These are phyloP conservation scores for Novymonas esmeraldas DNA, from an alignment of 208 protist species.

Conservation along the genomic window DNA sequence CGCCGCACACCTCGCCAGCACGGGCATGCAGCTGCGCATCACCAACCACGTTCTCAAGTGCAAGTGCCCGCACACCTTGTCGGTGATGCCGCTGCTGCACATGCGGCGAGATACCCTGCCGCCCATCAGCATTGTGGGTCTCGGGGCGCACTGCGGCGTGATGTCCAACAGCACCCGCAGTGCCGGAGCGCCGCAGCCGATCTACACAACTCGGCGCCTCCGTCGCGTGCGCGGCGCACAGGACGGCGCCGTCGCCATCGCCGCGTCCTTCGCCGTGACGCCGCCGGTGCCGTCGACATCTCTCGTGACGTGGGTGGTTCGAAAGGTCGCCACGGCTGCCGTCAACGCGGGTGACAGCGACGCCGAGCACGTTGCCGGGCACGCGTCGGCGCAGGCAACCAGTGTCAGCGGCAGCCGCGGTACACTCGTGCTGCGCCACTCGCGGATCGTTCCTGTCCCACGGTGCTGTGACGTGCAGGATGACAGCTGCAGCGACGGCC, in stretches of 20 bases:
- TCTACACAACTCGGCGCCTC: constrained; percentile 1
- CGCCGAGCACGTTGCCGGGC: no score
- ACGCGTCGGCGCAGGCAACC: background rate
- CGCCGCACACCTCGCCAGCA: background rate
- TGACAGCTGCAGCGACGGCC: background rate
- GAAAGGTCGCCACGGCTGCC: background rate
- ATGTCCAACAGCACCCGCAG: constrained; percentile 5
- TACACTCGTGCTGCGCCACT: constrained; percentile 36
- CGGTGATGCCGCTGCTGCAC: constrained; percentile 78
- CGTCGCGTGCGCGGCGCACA: constrained; percentile 10
- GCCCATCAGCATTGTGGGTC: constrained; percentile 56
- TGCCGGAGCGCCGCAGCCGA: background rate
- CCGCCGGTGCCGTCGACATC: constrained; percentile 58
- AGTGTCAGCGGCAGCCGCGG: background rate
- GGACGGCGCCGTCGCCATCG: constrained; percentile 35
- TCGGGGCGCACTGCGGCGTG: constrained; percentile 74
- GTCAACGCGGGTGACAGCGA: background rate
- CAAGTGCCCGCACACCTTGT: constrained; percentile 90
- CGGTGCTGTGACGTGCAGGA: background rate
- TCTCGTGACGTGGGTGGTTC: constrained; percentile 61
- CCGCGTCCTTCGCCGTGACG: constrained; percentile 54
- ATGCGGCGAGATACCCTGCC: constrained; percentile 58
- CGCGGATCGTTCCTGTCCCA: constrained; percentile 25
- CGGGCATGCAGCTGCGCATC: constrained; percentile 81
- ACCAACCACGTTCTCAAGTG: constrained; percentile 82